Conservation (phyloP, 495 filamentous ascomycete species). For the Penicillium lividum region DNA sequence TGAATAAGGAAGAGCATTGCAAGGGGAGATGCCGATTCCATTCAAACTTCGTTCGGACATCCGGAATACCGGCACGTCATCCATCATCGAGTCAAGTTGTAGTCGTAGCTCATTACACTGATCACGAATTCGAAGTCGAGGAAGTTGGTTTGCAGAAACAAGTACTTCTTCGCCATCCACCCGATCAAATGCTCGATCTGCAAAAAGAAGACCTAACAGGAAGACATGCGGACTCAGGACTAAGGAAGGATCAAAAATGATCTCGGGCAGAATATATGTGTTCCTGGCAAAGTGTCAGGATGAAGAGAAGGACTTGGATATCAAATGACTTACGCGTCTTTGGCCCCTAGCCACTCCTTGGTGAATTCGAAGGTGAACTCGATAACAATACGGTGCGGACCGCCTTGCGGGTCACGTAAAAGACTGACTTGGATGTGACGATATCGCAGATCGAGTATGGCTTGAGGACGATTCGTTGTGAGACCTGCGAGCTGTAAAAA, state of each 20-base stretch:
- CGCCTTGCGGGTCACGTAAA: conserved; percentile 31
- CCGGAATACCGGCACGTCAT: conserved; percentile 26
- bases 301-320: neutral
- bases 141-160: conserved; percentile 28
- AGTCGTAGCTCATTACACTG: conserved; percentile 32
- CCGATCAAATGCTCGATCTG: conserved; percentile 30
- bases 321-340: conserved; percentile 26
- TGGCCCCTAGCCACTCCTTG: conserved; percentile 32
- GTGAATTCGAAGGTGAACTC: conserved; percentile 39
- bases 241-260: conserved; percentile 39
- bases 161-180: conserved; percentile 32
- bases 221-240: conserved; percentile 37
- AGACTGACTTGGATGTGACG: conserved; percentile 32
- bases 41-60: conserved; percentile 29
- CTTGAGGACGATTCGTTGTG: conserved; percentile 28
- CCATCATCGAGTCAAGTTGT: conserved; percentile 20
- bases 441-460: conserved; percentile 31
- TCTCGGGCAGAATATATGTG: conserved; percentile 38
- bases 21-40: conserved; percentile 35
- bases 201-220: conserved; percentile 39
- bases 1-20: conserved; percentile 33
- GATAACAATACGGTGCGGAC: conserved; percentile 31
- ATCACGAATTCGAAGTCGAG: conserved; percentile 28
- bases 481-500: conserved; percentile 32
- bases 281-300: conserved; percentile 26